Base-by-base conservation (phyloP, 331 rosid species). In the Ulmus americana region DNA sequence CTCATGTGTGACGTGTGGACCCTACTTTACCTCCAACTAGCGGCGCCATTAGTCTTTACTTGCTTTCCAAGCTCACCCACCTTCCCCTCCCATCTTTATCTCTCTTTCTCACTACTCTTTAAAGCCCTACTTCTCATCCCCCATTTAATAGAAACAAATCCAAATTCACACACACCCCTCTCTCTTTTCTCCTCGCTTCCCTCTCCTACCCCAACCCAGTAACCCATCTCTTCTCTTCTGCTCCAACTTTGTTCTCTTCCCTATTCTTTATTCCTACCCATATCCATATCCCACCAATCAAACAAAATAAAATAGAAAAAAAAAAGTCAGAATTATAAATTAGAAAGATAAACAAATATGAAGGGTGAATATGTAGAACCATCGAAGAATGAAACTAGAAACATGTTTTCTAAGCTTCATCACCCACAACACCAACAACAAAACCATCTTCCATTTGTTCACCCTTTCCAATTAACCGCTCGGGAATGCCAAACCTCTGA, bases 21-120 rank as follows among this genome's bases (percentile, higher is more conserved):
- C 91, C 80, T 65, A 69, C 76, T 10, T 67, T 22, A 49, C 40
- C 64, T 80, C 82, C 82, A 67, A 66, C 84, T 79, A 86, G 85
- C 92, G 83, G 95, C 96, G 84, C 86, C 88, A 84, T 78, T 76
- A 77, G 88, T 80, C 96, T 78, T 84, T 79, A 76, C 95, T 86
- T 88, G 59, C 64, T 81, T 88, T 81, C 84, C 77, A 88, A 85
- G 82, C 74, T 74, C 95, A 83, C 89, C 95, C 77, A 83, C 92
- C 92, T 6, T 69, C 52, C 65, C 7, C 14, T 8, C 7, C 60
- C 2, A 54, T 9, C 18, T 18, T 59, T 71, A 60, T 51, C 59
- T 52, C 52, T 47, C 47, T 39, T 54, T 15, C 47, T 63, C 59
- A 45, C 10, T 41, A 46, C 9, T 46, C 51, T 60, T 61, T 56